Evolutionary conservation across 768 basidiomycete genomes (phyloP).

Genomic region (Antrodiella citrinella): DNA sequence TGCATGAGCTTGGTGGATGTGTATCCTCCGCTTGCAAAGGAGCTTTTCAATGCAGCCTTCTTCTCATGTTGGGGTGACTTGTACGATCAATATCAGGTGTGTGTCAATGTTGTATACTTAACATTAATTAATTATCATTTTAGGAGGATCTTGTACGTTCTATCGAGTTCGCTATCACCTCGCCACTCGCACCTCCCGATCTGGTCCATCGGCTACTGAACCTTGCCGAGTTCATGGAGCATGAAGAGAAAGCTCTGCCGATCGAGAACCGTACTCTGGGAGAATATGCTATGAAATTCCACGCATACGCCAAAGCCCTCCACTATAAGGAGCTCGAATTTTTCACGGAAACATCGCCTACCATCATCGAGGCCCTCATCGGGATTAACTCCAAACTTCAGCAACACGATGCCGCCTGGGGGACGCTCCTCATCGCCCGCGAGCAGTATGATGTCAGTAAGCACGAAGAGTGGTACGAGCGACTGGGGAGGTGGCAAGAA

Average conservation of each 20-base stretch:
- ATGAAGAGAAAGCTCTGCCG: constrained; percentile 91
- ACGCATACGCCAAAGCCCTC: constrained; percentile 94
- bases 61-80: constrained; percentile 95
- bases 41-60: constrained; percentile 97
- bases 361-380: constrained; percentile 90
- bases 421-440: constrained; percentile 83
- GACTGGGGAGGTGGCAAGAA: constrained; percentile 93
- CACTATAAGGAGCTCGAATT: constrained; percentile 99
- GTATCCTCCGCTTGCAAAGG: constrained; percentile 84
- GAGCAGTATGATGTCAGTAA: constrained; percentile 86
- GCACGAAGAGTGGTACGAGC: constrained; percentile 98
- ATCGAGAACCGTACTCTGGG: constrained; percentile 92
- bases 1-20: constrained; percentile 92
- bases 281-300: constrained; percentile 86
- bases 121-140: too few relatives aligned
- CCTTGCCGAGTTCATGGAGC: constrained; percentile 98
- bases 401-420: constrained; percentile 97
- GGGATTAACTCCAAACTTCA: constrained; percentile 94
- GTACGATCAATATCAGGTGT: constrained; percentile 93
- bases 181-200: constrained; percentile 72
- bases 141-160: constrained; percentile 93
- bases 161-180: constrained; percentile 79
- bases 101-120: constrained; percentile 17
- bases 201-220: constrained; percentile 87
- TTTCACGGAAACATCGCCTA: constrained; percentile 83